Conservation (phyloP, 2,329 filamentous ascomycete genomes). For the Macrophomina phaseolina region DNA sequence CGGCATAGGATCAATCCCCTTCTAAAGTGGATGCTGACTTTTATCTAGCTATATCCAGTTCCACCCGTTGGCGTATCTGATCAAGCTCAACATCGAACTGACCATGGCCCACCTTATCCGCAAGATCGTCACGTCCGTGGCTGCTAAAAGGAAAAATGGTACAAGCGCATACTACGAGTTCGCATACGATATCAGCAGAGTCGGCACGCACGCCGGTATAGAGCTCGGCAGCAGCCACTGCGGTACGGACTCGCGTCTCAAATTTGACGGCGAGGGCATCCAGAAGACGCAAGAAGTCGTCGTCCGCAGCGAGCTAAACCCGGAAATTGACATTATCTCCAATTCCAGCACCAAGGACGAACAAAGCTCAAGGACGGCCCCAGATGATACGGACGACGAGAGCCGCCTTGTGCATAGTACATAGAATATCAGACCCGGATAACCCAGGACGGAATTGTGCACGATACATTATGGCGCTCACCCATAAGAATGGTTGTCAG, state of each 20-base stretch:
- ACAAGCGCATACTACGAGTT: slow-evolving; percentile 7
- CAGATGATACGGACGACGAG: slow-evolving; percentile 8
- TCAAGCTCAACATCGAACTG: slow-evolving; percentile 60
- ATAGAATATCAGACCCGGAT: not conserved
- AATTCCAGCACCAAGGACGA: slow-evolving; percentile 25
- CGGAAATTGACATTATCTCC: slow-evolving; percentile 4
- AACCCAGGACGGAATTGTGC: not conserved
- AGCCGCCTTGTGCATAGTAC: not conserved
- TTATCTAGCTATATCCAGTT: slow-evolving; percentile 53
- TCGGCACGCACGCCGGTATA: slow-evolving; percentile 8
- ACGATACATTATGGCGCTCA: not conserved
- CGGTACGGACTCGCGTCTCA: slow-evolving; percentile 3
- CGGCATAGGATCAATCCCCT: not conserved
- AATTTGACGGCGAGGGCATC: slow-evolving; percentile 18
- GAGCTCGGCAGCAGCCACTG: slow-evolving; percentile 14
- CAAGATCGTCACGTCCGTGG: slow-evolving; percentile 33
- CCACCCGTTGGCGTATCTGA: slow-evolving; percentile 56
- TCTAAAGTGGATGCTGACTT: not conserved
- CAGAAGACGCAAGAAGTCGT: slow-evolving; percentile 24
- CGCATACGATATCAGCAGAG: not conserved
- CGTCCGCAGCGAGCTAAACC: slow-evolving; percentile 12
- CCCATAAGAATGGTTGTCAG: not conserved
- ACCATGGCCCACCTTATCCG: slow-evolving; percentile 58
- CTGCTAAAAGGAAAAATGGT: slow-evolving; percentile 9
- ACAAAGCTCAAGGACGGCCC: not conserved